Conservation (phyloP, 1,139 yeast genomes). For the Kodamaea alishanica region DNA sequence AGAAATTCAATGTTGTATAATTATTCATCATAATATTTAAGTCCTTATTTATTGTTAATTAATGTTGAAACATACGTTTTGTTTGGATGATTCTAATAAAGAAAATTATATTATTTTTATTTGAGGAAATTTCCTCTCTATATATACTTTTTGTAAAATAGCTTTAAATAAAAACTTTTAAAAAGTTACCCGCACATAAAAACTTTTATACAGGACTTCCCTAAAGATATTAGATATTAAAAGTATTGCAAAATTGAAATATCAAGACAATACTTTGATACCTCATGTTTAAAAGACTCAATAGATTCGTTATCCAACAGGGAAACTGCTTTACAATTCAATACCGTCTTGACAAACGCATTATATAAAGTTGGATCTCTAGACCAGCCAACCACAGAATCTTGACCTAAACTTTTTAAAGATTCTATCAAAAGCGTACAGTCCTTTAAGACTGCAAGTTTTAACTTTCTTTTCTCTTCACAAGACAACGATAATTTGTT, state of each 20-base stretch:
- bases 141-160: constrained; percentile 1
- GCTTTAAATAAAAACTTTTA: not conserved
- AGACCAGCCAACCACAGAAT: constrained; percentile 21
- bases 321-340: constrained; percentile 2
- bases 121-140: too few relatives aligned
- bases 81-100: not conserved
- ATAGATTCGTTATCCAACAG: not conserved
- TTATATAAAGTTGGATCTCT: constrained; percentile 11
- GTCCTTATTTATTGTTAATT: not conserved
- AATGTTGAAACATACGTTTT: constrained; percentile 7
- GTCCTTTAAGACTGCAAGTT: constrained; percentile 3
- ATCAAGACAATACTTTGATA: not conserved
- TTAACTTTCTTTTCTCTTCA: constrained; percentile 1
- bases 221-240: not conserved
- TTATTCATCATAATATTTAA: constrained; percentile 33
- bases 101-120: too few relatives aligned
- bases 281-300: not conserved
- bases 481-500: not conserved
- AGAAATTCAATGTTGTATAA: constrained; percentile 55
- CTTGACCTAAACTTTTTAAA: constrained; percentile 8
- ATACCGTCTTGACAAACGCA: constrained; percentile 9
- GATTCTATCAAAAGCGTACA: constrained; percentile 3
- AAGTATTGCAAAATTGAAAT: constrained; percentile 1
- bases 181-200: constrained; percentile 9
- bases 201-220: constrained; percentile 2